phyloP scores from a whole-genome alignment of 305 asterid species.

The Fraxinus baroniana region DNA sequence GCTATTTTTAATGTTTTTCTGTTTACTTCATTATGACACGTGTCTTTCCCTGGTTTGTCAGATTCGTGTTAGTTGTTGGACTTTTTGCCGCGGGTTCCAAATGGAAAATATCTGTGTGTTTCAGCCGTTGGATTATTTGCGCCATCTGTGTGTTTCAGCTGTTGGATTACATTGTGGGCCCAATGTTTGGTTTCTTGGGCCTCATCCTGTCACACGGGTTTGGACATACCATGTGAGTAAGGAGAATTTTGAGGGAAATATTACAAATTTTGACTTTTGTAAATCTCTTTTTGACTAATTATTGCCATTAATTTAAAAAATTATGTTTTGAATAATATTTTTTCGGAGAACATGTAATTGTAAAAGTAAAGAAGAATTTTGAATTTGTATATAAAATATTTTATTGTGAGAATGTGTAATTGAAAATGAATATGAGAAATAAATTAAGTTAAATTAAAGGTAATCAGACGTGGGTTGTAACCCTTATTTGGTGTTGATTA shows the following conservation, averaged over 20 bases:
- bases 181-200: slow-evolving; percentile 16
- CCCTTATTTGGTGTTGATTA: too few species aligned
- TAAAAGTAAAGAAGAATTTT: too few species aligned
- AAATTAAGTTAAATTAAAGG: too few species aligned
- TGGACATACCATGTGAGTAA: not conserved
- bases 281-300: too few species aligned
- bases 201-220: slow-evolving; percentile 4
- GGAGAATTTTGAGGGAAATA: not conserved
- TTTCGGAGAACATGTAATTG: too few species aligned
- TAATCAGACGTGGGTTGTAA: too few species aligned
- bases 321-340: too few species aligned
- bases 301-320: too few species aligned
- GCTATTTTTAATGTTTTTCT: not conserved
- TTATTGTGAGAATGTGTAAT: too few species aligned
- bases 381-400: too few species aligned
- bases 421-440: too few species aligned
- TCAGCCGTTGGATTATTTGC: not conserved
- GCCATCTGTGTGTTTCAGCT: slow-evolving; percentile 23
- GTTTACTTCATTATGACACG: slow-evolving; percentile 22
- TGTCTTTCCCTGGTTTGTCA: slow-evolving; percentile 20
- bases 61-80: slow-evolving; percentile 39
- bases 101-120: not conserved
- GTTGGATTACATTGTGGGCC: slow-evolving; percentile 29
- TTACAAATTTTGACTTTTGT: too few species aligned
- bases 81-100: slow-evolving; percentile 16